phyloP scores from a whole-genome alignment of 306 rosid genomes.

The Lotus japonicus region DNA sequence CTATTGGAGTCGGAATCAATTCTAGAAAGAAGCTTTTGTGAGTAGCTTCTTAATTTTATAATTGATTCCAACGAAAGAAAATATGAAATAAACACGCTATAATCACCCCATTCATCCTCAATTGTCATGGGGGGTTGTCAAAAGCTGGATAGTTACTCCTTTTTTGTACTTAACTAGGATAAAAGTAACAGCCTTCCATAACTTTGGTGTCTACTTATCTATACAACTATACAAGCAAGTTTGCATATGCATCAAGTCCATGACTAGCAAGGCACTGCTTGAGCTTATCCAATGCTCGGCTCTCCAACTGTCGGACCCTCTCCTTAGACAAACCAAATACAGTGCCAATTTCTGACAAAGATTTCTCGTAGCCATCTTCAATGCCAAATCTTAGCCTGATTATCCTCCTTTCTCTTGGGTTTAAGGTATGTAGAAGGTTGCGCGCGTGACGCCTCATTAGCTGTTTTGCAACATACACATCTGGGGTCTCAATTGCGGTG shows the following conservation, averaged over 20 bases:
- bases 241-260: conserved; percentile 60
- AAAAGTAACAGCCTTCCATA: conserved; percentile 8
- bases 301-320: conserved; percentile 62
- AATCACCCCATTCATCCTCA: neutral
- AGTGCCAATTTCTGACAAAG: conserved; percentile 56
- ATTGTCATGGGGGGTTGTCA: neutral
- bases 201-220: conserved; percentile 9
- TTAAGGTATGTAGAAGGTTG: conserved; percentile 49
- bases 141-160: conserved; percentile 9
- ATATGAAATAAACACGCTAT: neutral
- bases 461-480: conserved; percentile 52
- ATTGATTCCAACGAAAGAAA: too few relatives aligned
- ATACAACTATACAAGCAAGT: conserved; percentile 52
- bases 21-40: too few relatives aligned
- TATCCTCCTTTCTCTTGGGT: conserved; percentile 58
- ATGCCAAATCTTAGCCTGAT: conserved; percentile 80
- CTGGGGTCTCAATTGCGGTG: conserved; percentile 53
- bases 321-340: conserved; percentile 63
- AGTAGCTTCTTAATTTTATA: too few relatives aligned
- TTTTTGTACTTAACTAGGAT: conserved; percentile 1
- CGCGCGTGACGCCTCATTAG: conserved; percentile 74
- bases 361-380: conserved; percentile 55
- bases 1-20: too few relatives aligned
- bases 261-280: conserved; percentile 54
- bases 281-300: conserved; percentile 63